Evolutionary conservation across 768 basidiomycete genomes (phyloP).

Genomic region (Podaxis sp.): DNA sequence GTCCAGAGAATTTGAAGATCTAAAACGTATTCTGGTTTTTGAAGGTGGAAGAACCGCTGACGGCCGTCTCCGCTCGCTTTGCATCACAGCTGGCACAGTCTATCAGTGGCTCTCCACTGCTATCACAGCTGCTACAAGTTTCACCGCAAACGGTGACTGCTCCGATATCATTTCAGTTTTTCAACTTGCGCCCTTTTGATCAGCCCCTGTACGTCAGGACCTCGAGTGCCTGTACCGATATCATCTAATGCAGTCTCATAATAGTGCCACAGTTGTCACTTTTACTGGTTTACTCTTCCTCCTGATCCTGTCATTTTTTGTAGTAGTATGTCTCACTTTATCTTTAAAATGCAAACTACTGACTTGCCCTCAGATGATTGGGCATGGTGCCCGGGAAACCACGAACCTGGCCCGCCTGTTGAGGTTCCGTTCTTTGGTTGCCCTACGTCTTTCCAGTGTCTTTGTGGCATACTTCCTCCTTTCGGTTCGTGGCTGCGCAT

Average conservation of each 20-base stretch:
- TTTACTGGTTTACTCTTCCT: slow-evolving; percentile 54
- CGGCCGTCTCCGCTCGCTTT: slow-evolving; percentile 29
- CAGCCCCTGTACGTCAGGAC: slow-evolving; percentile 42
- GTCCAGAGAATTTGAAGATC: background rate
- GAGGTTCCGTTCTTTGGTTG: slow-evolving; percentile 24
- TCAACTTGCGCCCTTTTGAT: slow-evolving; percentile 55
- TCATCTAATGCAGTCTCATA: background rate
- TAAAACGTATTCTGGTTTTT: background rate
- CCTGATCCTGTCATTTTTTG: slow-evolving; percentile 40
- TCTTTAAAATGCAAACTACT: background rate
- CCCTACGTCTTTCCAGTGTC: slow-evolving; percentile 24
- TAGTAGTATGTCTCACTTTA: slow-evolving; percentile 28
- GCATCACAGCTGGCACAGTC: slow-evolving; percentile 25
- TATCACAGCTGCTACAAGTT: slow-evolving; percentile 30
- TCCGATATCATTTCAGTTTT: slow-evolving; percentile 43
- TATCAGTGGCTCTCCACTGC: slow-evolving; percentile 23
- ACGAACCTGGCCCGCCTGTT: slow-evolving; percentile 26
- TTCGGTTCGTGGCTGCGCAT: slow-evolving; percentile 21
- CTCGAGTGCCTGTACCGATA: background rate
- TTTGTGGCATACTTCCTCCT: slow-evolving; percentile 33
- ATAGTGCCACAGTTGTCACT: slow-evolving; percentile 47
- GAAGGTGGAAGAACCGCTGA: slow-evolving; percentile 31
- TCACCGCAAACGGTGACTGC: slow-evolving; percentile 47
- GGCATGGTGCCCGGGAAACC: slow-evolving; percentile 22
- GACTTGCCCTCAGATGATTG: slow-evolving; percentile 24